phyloP scores from a whole-genome alignment of 805 yeast species.

The Priceomyces fermenticarens region DNA sequence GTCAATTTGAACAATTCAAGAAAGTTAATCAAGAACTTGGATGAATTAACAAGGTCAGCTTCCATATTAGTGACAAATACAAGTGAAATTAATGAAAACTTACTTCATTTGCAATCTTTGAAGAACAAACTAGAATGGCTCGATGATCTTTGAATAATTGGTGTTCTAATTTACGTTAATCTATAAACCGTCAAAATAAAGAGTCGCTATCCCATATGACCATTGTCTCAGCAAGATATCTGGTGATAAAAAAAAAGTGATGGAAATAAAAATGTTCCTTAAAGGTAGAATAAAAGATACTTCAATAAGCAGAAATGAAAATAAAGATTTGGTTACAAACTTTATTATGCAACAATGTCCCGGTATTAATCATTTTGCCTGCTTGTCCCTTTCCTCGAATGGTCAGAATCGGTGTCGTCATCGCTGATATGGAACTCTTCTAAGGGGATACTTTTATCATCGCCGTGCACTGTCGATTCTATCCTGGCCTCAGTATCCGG shows the following conservation, averaged over 20 bases:
- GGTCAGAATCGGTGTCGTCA: conserved; percentile 16
- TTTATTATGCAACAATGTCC: too few species aligned
- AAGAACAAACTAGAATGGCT: conserved; percentile 24
- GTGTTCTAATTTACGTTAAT: too few species aligned
- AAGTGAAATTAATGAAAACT: conserved; percentile 14
- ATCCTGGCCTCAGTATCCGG: conserved; percentile 7
- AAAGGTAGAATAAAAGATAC: too few species aligned
- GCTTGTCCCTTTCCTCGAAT: too few species aligned
- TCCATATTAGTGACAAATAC: conserved; percentile 1
- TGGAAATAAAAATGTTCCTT: too few species aligned
- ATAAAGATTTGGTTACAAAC: too few species aligned
- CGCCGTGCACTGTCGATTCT: conserved; percentile 4
- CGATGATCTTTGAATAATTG: conserved; percentile 4
- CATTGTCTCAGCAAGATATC: too few species aligned
- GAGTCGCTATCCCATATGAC: too few species aligned
- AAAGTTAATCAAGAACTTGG: conserved; percentile 23
- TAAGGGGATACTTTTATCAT: conserved; percentile 16
- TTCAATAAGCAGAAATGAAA: too few species aligned
- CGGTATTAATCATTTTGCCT: too few species aligned
- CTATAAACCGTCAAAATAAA: too few species aligned
- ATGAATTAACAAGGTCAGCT: conserved; percentile 10
- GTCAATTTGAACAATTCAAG: conserved; percentile 36
- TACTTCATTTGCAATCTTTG: conserved; percentile 16
- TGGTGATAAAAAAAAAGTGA: too few species aligned
- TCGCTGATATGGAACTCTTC: conserved; percentile 28